These are phyloP conservation scores for Asterella californica DNA, from an alignment of 225 moss, liverwort and hornwort genomes.

Conservation along the genomic window DNA sequence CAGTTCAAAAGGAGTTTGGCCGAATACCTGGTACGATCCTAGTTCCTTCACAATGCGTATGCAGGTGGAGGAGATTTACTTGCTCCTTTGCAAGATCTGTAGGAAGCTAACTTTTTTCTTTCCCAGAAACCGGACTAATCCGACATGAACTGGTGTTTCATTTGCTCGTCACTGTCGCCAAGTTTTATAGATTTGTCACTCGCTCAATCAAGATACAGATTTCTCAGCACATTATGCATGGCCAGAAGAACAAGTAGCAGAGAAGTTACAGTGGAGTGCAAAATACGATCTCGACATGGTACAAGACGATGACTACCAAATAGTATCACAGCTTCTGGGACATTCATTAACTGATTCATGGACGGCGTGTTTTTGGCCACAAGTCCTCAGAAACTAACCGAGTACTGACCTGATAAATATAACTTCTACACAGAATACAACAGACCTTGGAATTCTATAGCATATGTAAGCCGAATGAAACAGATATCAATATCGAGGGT, in stretches of 20 bases:
- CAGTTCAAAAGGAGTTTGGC: too few relatives aligned
- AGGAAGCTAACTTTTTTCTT: too few relatives aligned
- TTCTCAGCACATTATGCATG: too few relatives aligned
- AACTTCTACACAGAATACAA: slow-evolving; percentile 9
- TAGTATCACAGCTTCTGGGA: not conserved
- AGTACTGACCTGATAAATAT: not conserved
- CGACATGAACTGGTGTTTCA: not conserved
- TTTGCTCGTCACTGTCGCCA: not conserved
- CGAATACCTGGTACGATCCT: too few relatives aligned
- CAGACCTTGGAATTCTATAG: not conserved
- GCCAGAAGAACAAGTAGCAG: not conserved
- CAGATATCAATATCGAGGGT: slow-evolving; percentile 67
- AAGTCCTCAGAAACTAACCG: not conserved
- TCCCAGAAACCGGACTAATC: not conserved
- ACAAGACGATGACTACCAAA: not conserved
- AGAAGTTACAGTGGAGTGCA: not conserved
- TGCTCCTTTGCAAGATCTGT: too few relatives aligned
- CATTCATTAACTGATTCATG: not conserved
- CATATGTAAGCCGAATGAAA: not conserved
- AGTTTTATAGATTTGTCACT: too few relatives aligned
- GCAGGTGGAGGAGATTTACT: not conserved
- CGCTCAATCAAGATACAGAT: too few relatives aligned
- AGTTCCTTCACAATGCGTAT: too few relatives aligned
- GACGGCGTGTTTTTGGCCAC: not conserved
- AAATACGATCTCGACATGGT: not conserved